Conservation (phyloP, 1,139 yeast species). For the Yarrowia galli region DNA sequence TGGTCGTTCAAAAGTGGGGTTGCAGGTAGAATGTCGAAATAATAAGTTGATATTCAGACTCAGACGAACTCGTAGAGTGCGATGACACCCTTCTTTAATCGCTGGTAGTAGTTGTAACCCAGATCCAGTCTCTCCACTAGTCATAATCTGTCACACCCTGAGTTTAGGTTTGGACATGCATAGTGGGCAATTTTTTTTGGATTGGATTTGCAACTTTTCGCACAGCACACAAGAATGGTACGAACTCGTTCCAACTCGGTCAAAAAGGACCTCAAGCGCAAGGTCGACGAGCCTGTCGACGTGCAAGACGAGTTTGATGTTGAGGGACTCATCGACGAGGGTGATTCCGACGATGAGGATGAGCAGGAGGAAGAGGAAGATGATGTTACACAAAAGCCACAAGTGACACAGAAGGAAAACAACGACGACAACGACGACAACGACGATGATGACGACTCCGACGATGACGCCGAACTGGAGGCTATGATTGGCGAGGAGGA, state of each 20-base stretch:
- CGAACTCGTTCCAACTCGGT: constrained; percentile 37
- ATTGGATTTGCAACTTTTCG: constrained; percentile 35
- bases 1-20: neutral
- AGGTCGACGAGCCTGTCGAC: constrained; percentile 38
- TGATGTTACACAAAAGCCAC: no score
- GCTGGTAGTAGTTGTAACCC: no score
- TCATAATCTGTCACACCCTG: constrained; percentile 34
- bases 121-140: neutral
- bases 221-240: constrained; percentile 21
- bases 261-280: constrained; percentile 32
- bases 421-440: constrained; percentile 40
- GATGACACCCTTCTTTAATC: no score
- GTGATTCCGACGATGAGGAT: constrained; percentile 42
- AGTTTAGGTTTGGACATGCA: constrained; percentile 14
- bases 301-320: constrained; percentile 41
- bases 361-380: constrained; percentile 44
- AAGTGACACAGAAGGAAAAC: constrained; percentile 39
- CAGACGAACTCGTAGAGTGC: no score
- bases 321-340: constrained; percentile 41
- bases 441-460: constrained; percentile 42
- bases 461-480: constrained; percentile 44
- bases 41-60: neutral
- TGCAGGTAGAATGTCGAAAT: neutral
- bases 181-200: constrained; percentile 26
- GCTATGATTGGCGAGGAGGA: constrained; percentile 44